Base-by-base conservation (phyloP, 2,329 filamentous ascomycete species). In the Thelonectria rubi region DNA sequence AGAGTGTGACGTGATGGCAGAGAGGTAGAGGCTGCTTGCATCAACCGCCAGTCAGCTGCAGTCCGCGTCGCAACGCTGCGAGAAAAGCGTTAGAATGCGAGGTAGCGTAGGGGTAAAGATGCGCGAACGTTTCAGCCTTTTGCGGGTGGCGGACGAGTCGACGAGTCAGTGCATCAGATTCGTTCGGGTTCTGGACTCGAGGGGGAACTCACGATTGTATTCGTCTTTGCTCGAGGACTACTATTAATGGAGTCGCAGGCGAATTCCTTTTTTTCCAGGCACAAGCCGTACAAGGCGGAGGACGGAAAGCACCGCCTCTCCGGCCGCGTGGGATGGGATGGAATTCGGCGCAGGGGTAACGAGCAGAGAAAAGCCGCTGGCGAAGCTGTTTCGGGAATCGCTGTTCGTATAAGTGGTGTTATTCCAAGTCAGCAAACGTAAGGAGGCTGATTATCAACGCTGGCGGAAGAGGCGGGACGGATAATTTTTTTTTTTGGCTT, bases 1-100 rank as follows among this genome's bases (percentile, higher is more conserved):
- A n/a, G 20, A 12, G 40, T 26, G 37, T 26, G 37, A 49, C 32
- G 30, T n/a, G 52, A 46, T 55, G 47, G 47, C 58, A 47, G 17
- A 21, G 47, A 47, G 32, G 12, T 45, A 40, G 40, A 34, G 17
- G 52, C 56, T 64, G 63, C 62, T 69, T 60, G 68, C 68, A 70
- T 69, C 59, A 60, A 69, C 52, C 53, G 52, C 48, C 49, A 61
- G 65, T 65, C 58, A 60, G 67, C 66, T 61, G n/a, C n/a, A n/a
- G n/a, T 58, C 53, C 32, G 46, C 46, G 32, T 39, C 8, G 40
- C 17, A 46, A 20, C 42, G 42, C 20, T 9, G n/a, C 3, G 42
- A n/a, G 15, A 46, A 14, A 5, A 7, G 10, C 17, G 8, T 5
- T 15, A n/a, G 26, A 18, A 21, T 47, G 11, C 10, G 14, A 18